phyloP scores from a whole-genome alignment of 1,284 basidiomycete species.

The Sanghuangporus baumii region DNA sequence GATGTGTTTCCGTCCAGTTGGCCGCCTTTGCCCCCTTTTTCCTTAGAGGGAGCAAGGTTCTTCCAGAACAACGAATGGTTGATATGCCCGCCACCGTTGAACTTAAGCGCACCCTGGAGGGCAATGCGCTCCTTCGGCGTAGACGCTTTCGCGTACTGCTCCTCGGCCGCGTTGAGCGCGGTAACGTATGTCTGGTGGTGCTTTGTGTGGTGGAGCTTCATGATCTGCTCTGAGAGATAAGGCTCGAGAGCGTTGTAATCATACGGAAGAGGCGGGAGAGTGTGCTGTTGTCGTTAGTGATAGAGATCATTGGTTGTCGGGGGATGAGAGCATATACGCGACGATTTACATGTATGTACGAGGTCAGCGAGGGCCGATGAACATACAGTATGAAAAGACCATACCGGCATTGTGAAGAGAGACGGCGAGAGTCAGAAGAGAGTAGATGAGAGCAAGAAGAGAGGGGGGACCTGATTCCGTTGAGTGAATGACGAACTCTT shows the following conservation, averaged over 20 bases:
- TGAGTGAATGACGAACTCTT: neutral
- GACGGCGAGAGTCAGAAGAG: neutral
- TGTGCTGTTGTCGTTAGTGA: neutral
- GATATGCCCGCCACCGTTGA: conserved; percentile 74
- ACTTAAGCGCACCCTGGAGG: conserved; percentile 67
- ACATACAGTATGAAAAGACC: neutral
- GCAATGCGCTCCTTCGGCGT: conserved; percentile 76
- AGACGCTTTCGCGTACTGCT: conserved; percentile 55
- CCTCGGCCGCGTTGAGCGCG: conserved; percentile 73
- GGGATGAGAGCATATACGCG: conserved; percentile 5
- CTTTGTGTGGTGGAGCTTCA: conserved; percentile 83
- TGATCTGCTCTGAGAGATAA: conserved; percentile 76
- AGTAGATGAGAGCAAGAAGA: neutral
- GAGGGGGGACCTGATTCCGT: neutral
- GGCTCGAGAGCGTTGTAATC: conserved; percentile 86
- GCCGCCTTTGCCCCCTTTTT: conserved; percentile 50
- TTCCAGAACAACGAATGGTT: conserved; percentile 95
- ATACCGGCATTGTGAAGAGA: neutral
- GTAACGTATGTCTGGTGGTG: conserved; percentile 83
- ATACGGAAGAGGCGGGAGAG: conserved; percentile 81
- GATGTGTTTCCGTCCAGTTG: conserved; percentile 51
- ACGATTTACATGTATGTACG: neutral
- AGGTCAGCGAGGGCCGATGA: neutral
- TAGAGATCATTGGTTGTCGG: neutral
- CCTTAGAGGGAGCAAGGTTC: conserved; percentile 66